Percentiles rank a stretch among this genome's conserved stretches.
Evolutionary conservation across 495 filamentous ascomycete genomes (phyloP).

Genomic region (Apiosordaria backusii): DNA sequence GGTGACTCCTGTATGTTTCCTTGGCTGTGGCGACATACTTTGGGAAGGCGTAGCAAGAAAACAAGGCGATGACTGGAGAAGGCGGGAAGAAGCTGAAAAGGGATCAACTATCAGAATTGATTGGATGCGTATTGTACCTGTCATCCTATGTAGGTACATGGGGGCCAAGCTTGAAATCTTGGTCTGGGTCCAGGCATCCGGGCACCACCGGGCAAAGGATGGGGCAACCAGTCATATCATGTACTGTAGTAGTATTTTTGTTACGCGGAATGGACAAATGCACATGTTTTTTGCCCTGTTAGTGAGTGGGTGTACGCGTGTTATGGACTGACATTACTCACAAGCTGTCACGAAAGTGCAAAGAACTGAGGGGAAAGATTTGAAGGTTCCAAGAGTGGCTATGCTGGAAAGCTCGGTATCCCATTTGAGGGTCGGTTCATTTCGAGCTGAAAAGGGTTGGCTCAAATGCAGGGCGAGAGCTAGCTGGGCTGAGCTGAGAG

Average conservation of each 20-base stretch:
- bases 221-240: too few relatives aligned
- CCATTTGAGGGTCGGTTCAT: background rate
- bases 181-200: background rate
- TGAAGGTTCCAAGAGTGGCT: background rate
- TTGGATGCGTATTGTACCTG: background rate
- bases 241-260: too few relatives aligned
- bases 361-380: background rate
- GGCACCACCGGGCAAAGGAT: background rate
- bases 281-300: background rate
- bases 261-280: too few relatives aligned
- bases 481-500: background rate
- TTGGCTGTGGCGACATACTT: background rate
- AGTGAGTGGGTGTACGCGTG: background rate
- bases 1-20: background rate
- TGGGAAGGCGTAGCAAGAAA: background rate
- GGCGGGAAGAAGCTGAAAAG: background rate
- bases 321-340: background rate
- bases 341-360: too few relatives aligned
- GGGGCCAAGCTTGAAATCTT: background rate
- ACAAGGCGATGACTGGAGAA: background rate
- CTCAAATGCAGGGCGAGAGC: background rate
- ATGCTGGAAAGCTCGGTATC: background rate
- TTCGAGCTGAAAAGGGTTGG: background rate
- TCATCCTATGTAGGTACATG: background rate
- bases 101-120: background rate